Evolutionary conservation across 768 basidiomycete species (phyloP), one percentile per base, ranked within the genome.

Genomic region (Russula earlei): DNA sequence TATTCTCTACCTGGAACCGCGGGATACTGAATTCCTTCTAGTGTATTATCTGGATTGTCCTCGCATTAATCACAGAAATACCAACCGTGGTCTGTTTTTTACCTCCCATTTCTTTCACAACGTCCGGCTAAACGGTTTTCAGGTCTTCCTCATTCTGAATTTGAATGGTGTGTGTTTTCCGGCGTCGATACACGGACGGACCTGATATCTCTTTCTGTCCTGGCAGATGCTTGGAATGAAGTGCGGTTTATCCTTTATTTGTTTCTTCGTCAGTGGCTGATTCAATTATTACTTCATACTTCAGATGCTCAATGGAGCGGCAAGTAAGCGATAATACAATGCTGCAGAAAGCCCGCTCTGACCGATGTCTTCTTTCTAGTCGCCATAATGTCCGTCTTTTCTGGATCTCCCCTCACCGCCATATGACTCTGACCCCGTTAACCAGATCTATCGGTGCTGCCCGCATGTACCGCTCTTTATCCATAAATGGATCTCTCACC

Each of bases 381-480:
- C n/a, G n/a, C n/a, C n/a, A n/a, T n/a, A n/a, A n/a, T n/a, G n/a
- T n/a, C 14, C 24, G 43, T 7, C n/a, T 15, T 22, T 17, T 17
- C 12, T 22, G 8, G 0, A 5, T n/a, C 15, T 31, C 12, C 20
- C 41, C 8, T 43, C 19, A 19, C 14, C 22, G 5, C 24, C 15
- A 17, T n/a, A 3, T 41, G 24, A 8, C 47, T 31, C 52, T 47
- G 33, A 52, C 51, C 9, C 14, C 17, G 5, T 8, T 7, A 10
- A 25, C 3, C 29, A 57, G 56, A 40, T 20, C 45, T 19, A 57
- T 57, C 25, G 45, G 45, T 20, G 45, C 56, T 20, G 22, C 56
- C 41, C 56, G 56, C 31, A 33, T 57, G 50, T 57, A 57, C 33
- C 56, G 56, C 15, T 27, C 37, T 27, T 19, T 57, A 24, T 47